Base-by-base conservation (phyloP, 768 basidiomycete species). In the Psilocybe azurescens region DNA sequence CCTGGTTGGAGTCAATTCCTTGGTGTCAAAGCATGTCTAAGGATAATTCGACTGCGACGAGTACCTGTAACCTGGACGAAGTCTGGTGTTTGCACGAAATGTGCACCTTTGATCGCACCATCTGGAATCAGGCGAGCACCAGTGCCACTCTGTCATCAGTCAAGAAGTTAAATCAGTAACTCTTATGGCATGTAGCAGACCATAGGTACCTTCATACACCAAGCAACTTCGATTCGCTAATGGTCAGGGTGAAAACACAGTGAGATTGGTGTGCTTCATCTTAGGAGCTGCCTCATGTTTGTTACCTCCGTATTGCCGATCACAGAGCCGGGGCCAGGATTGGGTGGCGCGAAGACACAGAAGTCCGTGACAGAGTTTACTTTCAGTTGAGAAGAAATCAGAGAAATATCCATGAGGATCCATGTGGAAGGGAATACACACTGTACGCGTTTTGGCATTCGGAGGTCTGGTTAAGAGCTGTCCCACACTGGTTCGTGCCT, bases 21-120 rank as follows among this genome's bases (percentile, higher is more conserved):
- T n/a, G n/a, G n/a, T n/a, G n/a, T n/a, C n/a, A n/a, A n/a, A n/a
- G n/a, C n/a, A n/a, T n/a, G n/a, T 47, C 6, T 52, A 13, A n/a
- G 18, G 41, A 20, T 33, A n/a, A 38, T 3, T 66, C 65, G 33
- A 61, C 59, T 38, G 36, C n/a, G 18, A 32, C 8, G n/a, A 44
- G 41, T 46, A 78, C 89, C 93, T 41, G 86, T 87, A 57, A 92
- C 75, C 68, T 90, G 90, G 36, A 91, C 79, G 71, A 86, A 93
- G 71, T 89, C 87, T n/a, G 89, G 87, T 0, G 91, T 91, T 64
- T 85, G 79, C 4, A 91, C 80, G 70, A 91, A 85, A 70, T 89
- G 89, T 16, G 84, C 89, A 54, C 87, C 87, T 1, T 76, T 79
- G 67, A 92, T 85, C n/a, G 87, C 75, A 32, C 89, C 92, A 56